Evolutionary conservation across 495 filamentous ascomycete species (phyloP), one percentile per base, ranked within the genome.

Genomic region (Xylaria bambusicola): DNA sequence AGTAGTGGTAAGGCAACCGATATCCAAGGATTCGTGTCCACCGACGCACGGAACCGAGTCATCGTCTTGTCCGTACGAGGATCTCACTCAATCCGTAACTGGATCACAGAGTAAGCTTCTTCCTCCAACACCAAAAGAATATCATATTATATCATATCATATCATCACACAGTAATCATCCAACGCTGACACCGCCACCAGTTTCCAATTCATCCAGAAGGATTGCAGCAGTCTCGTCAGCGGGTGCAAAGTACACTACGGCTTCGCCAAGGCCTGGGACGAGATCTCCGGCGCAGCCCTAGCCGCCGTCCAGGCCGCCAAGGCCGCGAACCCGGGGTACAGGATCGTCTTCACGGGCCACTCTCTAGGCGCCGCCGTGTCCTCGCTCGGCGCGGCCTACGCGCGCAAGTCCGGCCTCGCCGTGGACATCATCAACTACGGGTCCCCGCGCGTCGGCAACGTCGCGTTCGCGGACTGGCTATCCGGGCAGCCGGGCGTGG

Each of bases 31-130:
- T 89, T 86, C 65, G 70, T 92, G n/a, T 86, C 85, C 12, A 72
- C 78, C 20, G 91, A 94, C 71, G 66, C 71, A 21, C 85, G 81
- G 26, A 85, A 83, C 62, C 58, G 77, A 20, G 62, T 83, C 13
- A 86, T 93, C 45, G 80, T 93, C 31, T 71, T 91, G 41, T 80
- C 87, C 15, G 87, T 92, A 76, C 83, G 86, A 27, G 91, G 91
- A 59, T 82, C 81, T 24, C 62, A 77, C 13, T 84, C 83, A 18
- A 23, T 88, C 44, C 75, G 76, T 29, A 93, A 87, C 70, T 93
- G 82, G 82, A 75, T 92, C 51, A 75, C 84, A 21, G 81, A 93
- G 68, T 71, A 81, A 62, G 77, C 82, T 33, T 33, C 29, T 5
- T 33, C 29, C 29, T 33, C 10, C 10, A 33, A 33, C 29, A 33